phyloP scores from a whole-genome alignment of 768 basidiomycete species.

The Tubosaeta brunneosetosa region DNA sequence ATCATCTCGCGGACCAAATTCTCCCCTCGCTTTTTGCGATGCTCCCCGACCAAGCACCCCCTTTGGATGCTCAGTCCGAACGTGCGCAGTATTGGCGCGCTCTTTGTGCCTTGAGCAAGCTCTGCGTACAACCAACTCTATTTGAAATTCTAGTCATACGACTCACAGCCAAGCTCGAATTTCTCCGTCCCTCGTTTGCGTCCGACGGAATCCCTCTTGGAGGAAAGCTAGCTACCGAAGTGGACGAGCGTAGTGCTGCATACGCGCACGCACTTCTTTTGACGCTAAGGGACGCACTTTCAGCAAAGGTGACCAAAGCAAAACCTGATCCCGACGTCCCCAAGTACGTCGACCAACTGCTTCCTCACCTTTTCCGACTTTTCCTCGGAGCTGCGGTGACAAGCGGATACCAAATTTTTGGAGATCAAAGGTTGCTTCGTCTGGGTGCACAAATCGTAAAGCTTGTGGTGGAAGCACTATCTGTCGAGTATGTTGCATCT shows the following conservation, averaged over 20 bases:
- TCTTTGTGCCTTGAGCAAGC: slow-evolving; percentile 60
- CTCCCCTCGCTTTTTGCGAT: slow-evolving; percentile 75
- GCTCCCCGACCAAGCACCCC: slow-evolving; percentile 66
- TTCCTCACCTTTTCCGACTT: slow-evolving; percentile 67
- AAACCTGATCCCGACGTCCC: slow-evolving; percentile 64
- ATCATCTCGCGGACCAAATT: slow-evolving; percentile 65
- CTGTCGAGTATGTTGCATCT: slow-evolving; percentile 53
- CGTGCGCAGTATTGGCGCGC: slow-evolving; percentile 65
- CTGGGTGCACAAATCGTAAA: slow-evolving; percentile 63
- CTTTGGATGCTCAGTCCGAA: slow-evolving; percentile 45
- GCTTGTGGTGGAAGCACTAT: slow-evolving; percentile 59
- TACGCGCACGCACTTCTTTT: slow-evolving; percentile 82
- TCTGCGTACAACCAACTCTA: slow-evolving; percentile 72
- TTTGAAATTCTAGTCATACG: slow-evolving; percentile 82
- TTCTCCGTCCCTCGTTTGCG: slow-evolving; percentile 45
- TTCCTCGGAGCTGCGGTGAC: slow-evolving; percentile 41
- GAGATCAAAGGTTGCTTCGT: slow-evolving; percentile 34
- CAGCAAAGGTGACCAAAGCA: slow-evolving; percentile 40
- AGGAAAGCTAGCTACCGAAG: slow-evolving; percentile 20
- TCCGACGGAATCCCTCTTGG: slow-evolving; percentile 1
- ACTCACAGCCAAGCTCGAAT: slow-evolving; percentile 69
- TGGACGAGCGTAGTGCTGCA: slow-evolving; percentile 63
- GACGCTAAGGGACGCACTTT: slow-evolving; percentile 60
- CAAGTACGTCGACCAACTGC: slow-evolving; percentile 74
- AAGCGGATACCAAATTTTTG: slow-evolving; percentile 21